Evolutionary conservation across 768 basidiomycete species (phyloP).

Genomic region (Paxillus ammoniavirescens): DNA sequence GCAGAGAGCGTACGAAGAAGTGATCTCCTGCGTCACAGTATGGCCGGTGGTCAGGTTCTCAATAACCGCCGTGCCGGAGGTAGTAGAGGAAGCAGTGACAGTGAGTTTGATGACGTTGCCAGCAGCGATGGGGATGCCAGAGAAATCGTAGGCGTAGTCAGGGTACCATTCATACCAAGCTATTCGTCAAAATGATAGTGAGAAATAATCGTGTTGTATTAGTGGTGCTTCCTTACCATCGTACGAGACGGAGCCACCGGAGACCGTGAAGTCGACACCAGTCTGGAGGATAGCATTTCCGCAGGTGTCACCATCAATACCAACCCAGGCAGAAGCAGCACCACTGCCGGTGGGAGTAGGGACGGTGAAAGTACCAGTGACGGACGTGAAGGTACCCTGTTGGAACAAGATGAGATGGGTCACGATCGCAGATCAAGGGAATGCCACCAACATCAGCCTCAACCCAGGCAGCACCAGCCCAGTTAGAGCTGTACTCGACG

Average conservation of each 20-base stretch:
- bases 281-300: constrained; percentile 17
- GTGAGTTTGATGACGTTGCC: constrained; percentile 18
- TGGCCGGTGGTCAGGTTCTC: constrained; percentile 19
- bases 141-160: constrained; percentile 12
- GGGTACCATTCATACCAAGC: constrained; percentile 26
- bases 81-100: constrained; percentile 16
- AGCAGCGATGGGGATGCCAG: constrained; percentile 10
- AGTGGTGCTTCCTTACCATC: constrained; percentile 4
- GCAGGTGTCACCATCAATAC: constrained; percentile 21
- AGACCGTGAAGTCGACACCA: constrained; percentile 14
- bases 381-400: constrained; percentile 21
- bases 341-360: constrained; percentile 12
- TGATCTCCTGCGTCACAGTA: constrained; percentile 2
- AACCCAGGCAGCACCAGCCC: constrained; percentile 18
- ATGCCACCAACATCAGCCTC: constrained; percentile 7
- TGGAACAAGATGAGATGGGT: not conserved
- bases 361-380: constrained; percentile 19
- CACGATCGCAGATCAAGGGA: not conserved
- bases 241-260: not conserved
- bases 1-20: constrained; percentile 17
- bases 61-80: constrained; percentile 14
- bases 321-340: constrained; percentile 22
- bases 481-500: constrained; percentile 14
- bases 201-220: not conserved
- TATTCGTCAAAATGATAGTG: not conserved